Percentiles rank a stretch among this genome's conserved stretches.
Conservation (phyloP, 2,329 filamentous ascomycete genomes). For the Alternaria brassicae region DNA sequence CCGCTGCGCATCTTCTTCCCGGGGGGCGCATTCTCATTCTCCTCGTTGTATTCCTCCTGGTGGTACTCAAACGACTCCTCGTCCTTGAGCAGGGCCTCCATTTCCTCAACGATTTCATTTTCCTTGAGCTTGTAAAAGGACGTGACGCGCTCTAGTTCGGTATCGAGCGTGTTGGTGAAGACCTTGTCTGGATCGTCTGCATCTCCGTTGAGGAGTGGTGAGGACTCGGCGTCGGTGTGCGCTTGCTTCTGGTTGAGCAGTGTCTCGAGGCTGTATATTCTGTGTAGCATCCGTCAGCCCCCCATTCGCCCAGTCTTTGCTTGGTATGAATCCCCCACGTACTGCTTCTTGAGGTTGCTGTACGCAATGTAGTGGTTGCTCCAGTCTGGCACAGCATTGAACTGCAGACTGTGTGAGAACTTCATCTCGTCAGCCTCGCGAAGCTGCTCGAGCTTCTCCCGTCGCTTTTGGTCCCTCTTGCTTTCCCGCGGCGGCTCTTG, state of each 20-base stretch:
- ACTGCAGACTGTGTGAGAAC: conserved; percentile 99
- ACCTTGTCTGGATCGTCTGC: conserved; percentile 75
- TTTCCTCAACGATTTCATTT: conserved; percentile 81
- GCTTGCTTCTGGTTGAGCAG: conserved; percentile 68
- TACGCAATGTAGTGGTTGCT: conserved; percentile 98
- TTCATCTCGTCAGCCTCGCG: conserved; percentile 90
- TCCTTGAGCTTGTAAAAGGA: conserved; percentile 93
- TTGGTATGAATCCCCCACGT: conserved; percentile 50
- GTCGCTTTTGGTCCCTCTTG: conserved; percentile 55
- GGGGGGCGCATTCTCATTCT: conserved; percentile 48
- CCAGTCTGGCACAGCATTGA: conserved; percentile 99
- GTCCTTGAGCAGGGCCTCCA: conserved; percentile 78
- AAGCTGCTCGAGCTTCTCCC: conserved; percentile 72
- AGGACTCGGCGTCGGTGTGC: conserved; percentile 76
- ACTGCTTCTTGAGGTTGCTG: conserved; percentile 99
- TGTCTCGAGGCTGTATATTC: conserved; percentile 95
- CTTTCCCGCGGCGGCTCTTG: conserved; percentile 22
- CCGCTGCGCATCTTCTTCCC: conserved; percentile 52
- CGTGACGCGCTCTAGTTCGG: conserved; percentile 91
- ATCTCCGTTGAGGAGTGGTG: conserved; percentile 76
- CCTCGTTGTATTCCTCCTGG: conserved; percentile 45
- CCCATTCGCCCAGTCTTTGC: too few species aligned
- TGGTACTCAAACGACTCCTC: conserved; percentile 72
- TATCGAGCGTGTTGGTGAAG: conserved; percentile 81
- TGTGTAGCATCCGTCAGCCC: conserved; percentile 51